Conservation (phyloP, 23 red algal species). For the Gracilariopsis chorda region DNA sequence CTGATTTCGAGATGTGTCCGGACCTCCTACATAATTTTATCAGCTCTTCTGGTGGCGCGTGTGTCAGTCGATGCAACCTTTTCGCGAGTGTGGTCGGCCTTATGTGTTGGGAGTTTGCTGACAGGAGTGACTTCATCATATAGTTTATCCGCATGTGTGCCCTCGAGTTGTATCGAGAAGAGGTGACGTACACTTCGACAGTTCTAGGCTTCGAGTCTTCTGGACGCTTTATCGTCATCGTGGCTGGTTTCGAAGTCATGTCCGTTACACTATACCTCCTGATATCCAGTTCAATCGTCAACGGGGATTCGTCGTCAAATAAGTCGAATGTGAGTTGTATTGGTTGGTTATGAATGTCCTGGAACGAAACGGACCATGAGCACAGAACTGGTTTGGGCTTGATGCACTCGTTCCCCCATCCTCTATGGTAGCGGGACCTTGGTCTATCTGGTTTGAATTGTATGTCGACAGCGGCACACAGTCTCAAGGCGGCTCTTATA, state of each 20-base stretch:
- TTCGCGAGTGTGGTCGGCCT: background rate
- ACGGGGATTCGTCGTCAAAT: background rate
- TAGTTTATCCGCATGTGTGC: background rate
- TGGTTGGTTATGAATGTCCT: background rate
- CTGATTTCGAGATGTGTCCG: background rate
- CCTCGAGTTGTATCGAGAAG: background rate
- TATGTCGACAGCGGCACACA: background rate
- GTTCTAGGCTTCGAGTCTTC: background rate
- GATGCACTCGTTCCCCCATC: background rate
- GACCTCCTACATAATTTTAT: background rate
- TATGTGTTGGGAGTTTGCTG: background rate
- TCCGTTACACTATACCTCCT: background rate
- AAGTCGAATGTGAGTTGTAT: slow-evolving; percentile 7
- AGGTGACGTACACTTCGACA: background rate
- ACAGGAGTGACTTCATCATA: background rate
- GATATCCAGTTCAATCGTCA: background rate
- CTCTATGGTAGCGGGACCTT: background rate
- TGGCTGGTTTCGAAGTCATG: background rate
- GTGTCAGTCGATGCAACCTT: slow-evolving; percentile 10
- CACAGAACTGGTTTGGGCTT: background rate
- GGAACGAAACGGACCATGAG: background rate
- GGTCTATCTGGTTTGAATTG: background rate
- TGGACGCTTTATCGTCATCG: slow-evolving; percentile 30
- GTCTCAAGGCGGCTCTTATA: background rate
- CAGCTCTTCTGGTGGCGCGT: background rate